A percentile compares a stretch with the other conserved stretches of the same genome.
Conservation (phyloP, 495 filamentous ascomycete species). For the Lineolata rhizophorae region DNA sequence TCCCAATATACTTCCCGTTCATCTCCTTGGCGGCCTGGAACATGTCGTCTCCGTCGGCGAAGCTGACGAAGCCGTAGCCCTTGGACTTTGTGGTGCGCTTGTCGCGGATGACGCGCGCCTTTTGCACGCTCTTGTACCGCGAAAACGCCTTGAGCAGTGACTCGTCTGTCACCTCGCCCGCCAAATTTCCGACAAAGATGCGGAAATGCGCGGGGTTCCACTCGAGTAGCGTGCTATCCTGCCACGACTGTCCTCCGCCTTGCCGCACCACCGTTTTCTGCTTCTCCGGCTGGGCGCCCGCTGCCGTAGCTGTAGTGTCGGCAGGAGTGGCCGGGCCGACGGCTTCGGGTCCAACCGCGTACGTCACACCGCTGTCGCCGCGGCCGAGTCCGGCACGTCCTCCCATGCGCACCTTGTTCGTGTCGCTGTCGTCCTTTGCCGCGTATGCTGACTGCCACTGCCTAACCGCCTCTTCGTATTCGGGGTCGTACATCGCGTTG, state of each 20-base stretch:
- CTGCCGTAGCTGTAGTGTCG: constrained; percentile 15
- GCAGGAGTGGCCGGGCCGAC: constrained; percentile 18
- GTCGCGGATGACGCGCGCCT: constrained; percentile 87
- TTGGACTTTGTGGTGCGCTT: constrained; percentile 90
- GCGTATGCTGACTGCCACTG: constrained; percentile 93
- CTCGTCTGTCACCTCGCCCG: constrained; percentile 96
- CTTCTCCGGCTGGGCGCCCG: constrained; percentile 16
- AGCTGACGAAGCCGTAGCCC: constrained; percentile 91
- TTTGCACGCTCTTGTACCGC: constrained; percentile 68
- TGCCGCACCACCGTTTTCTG: constrained; percentile 59
- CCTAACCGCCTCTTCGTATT: constrained; percentile 80
- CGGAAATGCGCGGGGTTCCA: constrained; percentile 94
- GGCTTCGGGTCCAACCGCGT: no score
- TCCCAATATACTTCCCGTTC: constrained; percentile 98
- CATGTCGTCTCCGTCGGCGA: constrained; percentile 85
- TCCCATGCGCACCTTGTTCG: constrained; percentile 20
- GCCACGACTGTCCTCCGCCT: constrained; percentile 81
- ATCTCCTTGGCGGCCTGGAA: constrained; percentile 91
- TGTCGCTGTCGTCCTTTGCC: constrained; percentile 25
- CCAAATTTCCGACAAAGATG: constrained; percentile 88
- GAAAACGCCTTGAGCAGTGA: constrained; percentile 83
- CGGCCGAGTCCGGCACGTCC: constrained; percentile 17
- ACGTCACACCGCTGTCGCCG: constrained; percentile 22
- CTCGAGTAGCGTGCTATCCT: constrained; percentile 64
- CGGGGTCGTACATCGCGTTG: constrained; percentile 36